Conservation (phyloP, 805 yeast species). For the Kodamaea fukazawae region DNA sequence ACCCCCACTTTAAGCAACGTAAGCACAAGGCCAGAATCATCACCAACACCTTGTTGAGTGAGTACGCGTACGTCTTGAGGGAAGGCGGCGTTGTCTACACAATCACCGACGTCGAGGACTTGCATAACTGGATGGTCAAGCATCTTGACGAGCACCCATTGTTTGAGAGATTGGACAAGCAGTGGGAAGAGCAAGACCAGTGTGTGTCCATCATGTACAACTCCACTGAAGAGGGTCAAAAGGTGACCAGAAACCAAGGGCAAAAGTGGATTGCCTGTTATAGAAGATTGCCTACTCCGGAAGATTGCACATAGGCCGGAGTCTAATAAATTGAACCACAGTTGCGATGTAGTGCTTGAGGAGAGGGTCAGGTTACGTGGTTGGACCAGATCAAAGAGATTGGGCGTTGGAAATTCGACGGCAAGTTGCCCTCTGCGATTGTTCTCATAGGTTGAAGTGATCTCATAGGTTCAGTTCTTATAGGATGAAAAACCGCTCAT, state of each 20-base stretch:
- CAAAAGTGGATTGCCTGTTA: slow-evolving; percentile 86
- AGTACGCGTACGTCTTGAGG: slow-evolving; percentile 84
- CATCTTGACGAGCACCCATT: slow-evolving; percentile 90
- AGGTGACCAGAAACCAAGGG: slow-evolving; percentile 89
- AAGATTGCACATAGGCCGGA: slow-evolving; percentile 18
- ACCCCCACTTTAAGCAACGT: slow-evolving; percentile 96
- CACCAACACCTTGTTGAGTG: slow-evolving; percentile 83
- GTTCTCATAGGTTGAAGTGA: too few relatives aligned
- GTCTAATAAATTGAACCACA: too few relatives aligned
- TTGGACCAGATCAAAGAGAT: too few relatives aligned
- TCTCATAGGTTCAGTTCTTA: too few relatives aligned
- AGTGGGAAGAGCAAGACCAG: slow-evolving; percentile 75
- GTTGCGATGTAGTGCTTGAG: too few relatives aligned
- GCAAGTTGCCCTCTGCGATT: too few relatives aligned
- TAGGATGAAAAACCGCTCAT: too few relatives aligned
- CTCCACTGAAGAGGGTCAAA: slow-evolving; percentile 98
- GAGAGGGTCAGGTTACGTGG: too few relatives aligned
- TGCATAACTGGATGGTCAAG: slow-evolving; percentile 94
- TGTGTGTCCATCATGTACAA: slow-evolving; percentile 87
- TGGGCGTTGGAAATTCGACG: too few relatives aligned
- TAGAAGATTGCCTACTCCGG: slow-evolving; percentile 65
- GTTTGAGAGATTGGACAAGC: slow-evolving; percentile 73
- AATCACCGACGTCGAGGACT: slow-evolving; percentile 90
- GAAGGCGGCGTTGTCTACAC: slow-evolving; percentile 91
- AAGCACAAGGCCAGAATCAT: slow-evolving; percentile 96